Conservation (phyloP, 148 eudicot genomes). For the Fagopyrum homotropicum region DNA sequence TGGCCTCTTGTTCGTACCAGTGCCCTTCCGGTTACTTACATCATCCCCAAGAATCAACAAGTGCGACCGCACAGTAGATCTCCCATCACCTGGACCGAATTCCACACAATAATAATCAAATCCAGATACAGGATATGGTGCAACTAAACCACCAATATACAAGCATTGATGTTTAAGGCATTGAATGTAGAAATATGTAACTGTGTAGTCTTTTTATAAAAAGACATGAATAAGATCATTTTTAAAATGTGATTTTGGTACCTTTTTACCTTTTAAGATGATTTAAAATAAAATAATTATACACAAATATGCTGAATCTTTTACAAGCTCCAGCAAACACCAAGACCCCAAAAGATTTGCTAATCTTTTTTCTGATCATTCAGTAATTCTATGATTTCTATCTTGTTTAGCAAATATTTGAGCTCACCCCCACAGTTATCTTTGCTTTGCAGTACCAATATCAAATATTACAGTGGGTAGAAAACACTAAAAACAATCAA, state of each 20-base stretch:
- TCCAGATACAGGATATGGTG: neutral
- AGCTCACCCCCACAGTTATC: neutral
- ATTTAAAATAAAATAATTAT: too few species aligned
- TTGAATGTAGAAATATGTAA: neutral
- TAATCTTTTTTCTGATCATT: neutral
- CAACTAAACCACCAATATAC: neutral
- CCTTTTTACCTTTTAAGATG: too few species aligned
- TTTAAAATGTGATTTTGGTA: neutral
- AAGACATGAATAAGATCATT: neutral
- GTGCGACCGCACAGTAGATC: conserved; percentile 1
- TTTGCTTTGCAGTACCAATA: neutral
- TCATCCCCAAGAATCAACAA: conserved; percentile 11
- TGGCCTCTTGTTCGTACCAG: conserved; percentile 1
- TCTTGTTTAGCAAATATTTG: neutral
- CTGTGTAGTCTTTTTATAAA: neutral
- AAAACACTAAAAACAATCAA: neutral
- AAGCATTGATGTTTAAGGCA: neutral
- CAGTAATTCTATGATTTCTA: neutral
- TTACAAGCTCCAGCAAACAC: neutral
- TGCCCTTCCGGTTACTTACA: neutral
- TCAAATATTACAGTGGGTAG: neutral
- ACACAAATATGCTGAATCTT: too few species aligned
- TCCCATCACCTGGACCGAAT: conserved; percentile 1
- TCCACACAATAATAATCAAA: neutral
- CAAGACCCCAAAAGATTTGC: neutral